A percentile compares a stretch with the other conserved stretches of the same genome.
These are phyloP conservation scores for Ogataea hybrid DNA, from an alignment of 1,139 yeast genomes.

Conservation along the genomic window DNA sequence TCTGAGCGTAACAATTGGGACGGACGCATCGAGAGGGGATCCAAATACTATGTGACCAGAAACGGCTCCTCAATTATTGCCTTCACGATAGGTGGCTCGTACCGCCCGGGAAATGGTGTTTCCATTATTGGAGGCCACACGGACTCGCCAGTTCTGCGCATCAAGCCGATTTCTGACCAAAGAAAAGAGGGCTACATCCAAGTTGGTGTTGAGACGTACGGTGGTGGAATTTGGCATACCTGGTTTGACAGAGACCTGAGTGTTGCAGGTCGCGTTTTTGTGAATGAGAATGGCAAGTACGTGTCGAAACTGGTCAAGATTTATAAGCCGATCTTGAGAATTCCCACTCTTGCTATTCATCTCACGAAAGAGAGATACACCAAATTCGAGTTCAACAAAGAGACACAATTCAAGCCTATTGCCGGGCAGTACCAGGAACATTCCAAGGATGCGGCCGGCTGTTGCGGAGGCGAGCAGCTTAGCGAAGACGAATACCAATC, in stretches of 20 bases:
- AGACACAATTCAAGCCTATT: conserved; percentile 82
- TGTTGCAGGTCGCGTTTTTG: conserved; percentile 88
- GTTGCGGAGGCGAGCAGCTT: conserved; percentile 47
- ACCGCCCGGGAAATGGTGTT: conserved; percentile 79
- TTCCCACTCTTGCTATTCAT: conserved; percentile 95
- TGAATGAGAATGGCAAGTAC: conserved; percentile 49
- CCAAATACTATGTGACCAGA: conserved; percentile 78
- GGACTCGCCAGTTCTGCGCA: conserved; percentile 88
- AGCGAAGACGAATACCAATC: conserved; percentile 61
- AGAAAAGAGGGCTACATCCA: conserved; percentile 76
- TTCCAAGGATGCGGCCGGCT: conserved; percentile 24
- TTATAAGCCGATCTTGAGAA: conserved; percentile 80
- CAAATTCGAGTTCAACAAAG: conserved; percentile 88
- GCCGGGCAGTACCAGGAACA: conserved; percentile 53
- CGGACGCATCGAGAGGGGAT: conserved; percentile 49
- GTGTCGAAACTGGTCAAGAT: conserved; percentile 73
- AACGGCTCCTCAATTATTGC: conserved; percentile 88
- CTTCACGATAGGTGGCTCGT: conserved; percentile 73
- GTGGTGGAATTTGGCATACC: conserved; percentile 91
- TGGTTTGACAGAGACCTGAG: conserved; percentile 95
- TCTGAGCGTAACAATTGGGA: conserved; percentile 78
- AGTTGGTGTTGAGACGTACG: conserved; percentile 91
- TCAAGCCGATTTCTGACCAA: conserved; percentile 85
- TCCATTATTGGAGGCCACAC: conserved; percentile 94
- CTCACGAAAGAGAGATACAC: conserved; percentile 72